Conservation (phyloP, 2,329 filamentous ascomycete species). For the Monilinia vaccinii-corymbosi region DNA sequence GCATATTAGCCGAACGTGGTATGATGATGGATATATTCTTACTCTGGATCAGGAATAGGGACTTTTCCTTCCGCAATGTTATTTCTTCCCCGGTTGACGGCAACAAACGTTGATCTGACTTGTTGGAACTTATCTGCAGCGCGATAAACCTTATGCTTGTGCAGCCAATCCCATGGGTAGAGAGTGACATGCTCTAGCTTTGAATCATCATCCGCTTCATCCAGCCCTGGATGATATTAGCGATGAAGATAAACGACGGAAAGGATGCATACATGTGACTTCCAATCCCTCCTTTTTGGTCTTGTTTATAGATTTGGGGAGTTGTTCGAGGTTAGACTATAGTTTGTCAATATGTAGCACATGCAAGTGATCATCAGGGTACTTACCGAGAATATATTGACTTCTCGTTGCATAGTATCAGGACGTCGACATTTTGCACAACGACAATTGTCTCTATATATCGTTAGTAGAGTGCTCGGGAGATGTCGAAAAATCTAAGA, state of each 20-base stretch:
- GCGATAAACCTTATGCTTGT: conserved; percentile 31
- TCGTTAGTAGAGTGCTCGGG: conserved; percentile 9
- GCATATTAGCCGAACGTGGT: background rate
- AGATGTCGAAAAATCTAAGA: background rate
- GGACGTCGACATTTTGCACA: conserved; percentile 58
- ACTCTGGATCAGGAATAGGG: background rate
- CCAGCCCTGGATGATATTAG: conserved; percentile 42
- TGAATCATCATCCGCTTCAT: background rate
- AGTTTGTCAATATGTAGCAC: background rate
- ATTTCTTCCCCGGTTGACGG: background rate
- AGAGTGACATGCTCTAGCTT: conserved; percentile 58
- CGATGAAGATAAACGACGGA: background rate
- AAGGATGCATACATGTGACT: conserved; percentile 40
- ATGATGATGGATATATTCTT: background rate
- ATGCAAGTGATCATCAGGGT: background rate
- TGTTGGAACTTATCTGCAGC: background rate
- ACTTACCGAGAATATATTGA: conserved; percentile 51
- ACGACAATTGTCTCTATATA: conserved; percentile 57
- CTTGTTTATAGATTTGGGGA: background rate
- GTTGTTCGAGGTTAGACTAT: background rate
- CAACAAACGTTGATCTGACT: background rate
- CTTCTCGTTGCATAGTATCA: conserved; percentile 58
- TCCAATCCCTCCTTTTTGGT: conserved; percentile 31
- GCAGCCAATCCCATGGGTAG: conserved; percentile 58
- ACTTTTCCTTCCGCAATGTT: background rate